Evolutionary conservation across 345 rosid species (phyloP).

Genomic region (Hibiscus mutabilis): DNA sequence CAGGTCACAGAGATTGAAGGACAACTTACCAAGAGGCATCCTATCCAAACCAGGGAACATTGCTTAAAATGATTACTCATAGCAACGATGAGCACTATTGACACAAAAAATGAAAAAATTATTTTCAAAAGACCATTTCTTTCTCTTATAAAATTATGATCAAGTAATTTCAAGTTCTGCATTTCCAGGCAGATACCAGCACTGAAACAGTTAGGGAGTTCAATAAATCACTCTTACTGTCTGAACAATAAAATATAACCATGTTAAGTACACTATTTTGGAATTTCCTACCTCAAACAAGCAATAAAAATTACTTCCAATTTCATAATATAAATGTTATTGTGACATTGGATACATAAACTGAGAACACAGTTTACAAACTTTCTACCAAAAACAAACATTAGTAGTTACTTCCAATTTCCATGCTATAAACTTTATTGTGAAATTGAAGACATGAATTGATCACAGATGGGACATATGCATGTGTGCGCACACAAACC

Average conservation of each 20-base stretch:
- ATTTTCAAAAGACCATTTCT: neutral
- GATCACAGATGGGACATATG: neutral
- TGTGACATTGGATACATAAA: neutral
- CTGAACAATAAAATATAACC: neutral
- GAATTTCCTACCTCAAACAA: neutral
- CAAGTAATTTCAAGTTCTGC: neutral
- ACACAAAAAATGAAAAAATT: neutral
- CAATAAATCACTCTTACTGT: neutral
- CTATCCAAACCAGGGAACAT: neutral
- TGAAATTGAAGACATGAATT: neutral
- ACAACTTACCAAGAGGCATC: neutral
- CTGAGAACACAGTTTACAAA: neutral
- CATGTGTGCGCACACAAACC: neutral
- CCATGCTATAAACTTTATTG: conserved; percentile 1
- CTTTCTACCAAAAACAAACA: neutral
- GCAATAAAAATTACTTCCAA: neutral
- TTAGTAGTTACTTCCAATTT: too few relatives aligned
- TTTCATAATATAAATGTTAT: neutral
- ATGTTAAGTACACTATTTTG: neutral
- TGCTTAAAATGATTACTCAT: neutral
- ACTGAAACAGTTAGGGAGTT: neutral
- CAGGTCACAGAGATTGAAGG: neutral
- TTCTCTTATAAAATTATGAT: neutral
- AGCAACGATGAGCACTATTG: neutral
- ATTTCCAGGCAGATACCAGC: neutral